Percentiles rank a stretch among this genome's conserved stretches.
Conservation (phyloP, 2,329 filamentous ascomycete species). For the Mycosphaerella arachidis region DNA sequence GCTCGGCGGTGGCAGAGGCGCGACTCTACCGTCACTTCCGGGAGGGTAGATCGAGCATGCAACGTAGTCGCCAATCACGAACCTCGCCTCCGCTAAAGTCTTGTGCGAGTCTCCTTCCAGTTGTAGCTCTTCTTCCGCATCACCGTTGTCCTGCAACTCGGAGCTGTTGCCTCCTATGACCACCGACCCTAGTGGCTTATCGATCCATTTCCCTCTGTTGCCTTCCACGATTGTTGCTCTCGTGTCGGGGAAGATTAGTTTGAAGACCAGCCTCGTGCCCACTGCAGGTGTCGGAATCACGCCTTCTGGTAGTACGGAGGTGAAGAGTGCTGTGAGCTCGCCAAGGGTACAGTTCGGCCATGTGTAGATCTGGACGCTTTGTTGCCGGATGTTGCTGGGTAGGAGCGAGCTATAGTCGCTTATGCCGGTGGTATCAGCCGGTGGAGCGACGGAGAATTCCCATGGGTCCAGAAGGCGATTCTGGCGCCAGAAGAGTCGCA, state of each 20-base stretch:
- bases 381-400: conserved; percentile 45
- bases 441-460: conserved; percentile 58
- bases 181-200: conserved; percentile 77
- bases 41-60: conserved; percentile 77
- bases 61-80: conserved; percentile 86
- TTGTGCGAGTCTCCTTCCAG: conserved; percentile 59
- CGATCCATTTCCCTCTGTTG: conserved; percentile 60
- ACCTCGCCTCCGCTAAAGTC: conserved; percentile 70
- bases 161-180: conserved; percentile 56
- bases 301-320: conserved; percentile 57
- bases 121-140: conserved; percentile 31
- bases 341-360: conserved; percentile 76
- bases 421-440: conserved; percentile 30
- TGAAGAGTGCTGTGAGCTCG: conserved; percentile 75
- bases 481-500: conserved; percentile 78
- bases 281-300: conserved; percentile 69
- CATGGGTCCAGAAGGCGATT: conserved; percentile 70
- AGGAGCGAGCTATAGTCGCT: conserved; percentile 49
- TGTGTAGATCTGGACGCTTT: conserved; percentile 70
- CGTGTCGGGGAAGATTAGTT: conserved; percentile 78
- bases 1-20: conserved; percentile 53
- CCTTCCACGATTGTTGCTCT: conserved; percentile 41
- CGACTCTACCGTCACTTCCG: conserved; percentile 67
- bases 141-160: conserved; percentile 28
- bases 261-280: conserved; percentile 81